Evolutionary conservation across 345 rosid species (phyloP).

Genomic region (Salix arbutifolia): DNA sequence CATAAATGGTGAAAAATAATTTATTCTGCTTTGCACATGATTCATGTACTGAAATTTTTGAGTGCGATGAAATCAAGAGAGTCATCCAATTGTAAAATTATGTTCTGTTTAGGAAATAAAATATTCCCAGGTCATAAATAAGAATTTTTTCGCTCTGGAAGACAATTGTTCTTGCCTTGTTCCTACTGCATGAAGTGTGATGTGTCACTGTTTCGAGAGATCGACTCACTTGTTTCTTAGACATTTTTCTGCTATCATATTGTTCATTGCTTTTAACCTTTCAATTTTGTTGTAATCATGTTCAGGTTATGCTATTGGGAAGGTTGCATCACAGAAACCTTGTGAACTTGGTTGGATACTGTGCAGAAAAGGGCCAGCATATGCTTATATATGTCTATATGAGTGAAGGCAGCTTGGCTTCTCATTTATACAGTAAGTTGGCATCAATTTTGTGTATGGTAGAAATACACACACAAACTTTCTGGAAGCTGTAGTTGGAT

Average conservation of each 20-base stretch:
- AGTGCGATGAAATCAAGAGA: neutral
- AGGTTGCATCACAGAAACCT: conserved; percentile 95
- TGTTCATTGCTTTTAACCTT: neutral
- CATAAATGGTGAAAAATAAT: neutral
- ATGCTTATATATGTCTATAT: conserved; percentile 94
- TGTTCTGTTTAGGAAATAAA: neutral
- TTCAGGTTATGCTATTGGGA: conserved; percentile 89
- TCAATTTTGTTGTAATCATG: neutral
- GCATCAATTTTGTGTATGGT: conserved; percentile 7
- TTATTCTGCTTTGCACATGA: neutral
- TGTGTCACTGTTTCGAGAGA: neutral
- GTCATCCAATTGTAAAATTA: neutral
- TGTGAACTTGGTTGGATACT: conserved; percentile 92
- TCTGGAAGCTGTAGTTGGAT: neutral
- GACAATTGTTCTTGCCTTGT: neutral
- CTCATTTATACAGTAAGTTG: conserved; percentile 85
- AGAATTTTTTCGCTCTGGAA: neutral
- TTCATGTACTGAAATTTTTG: neutral
- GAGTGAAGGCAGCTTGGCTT: conserved; percentile 96
- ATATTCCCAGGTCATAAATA: neutral
- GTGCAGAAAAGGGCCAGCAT: conserved; percentile 92
- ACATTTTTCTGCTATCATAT: neutral
- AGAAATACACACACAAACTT: conserved; percentile 1
- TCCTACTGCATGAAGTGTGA: neutral
- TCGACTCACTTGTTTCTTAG: neutral